Conservation (phyloP, 1,139 yeast species). For the Taphrina confusa region DNA sequence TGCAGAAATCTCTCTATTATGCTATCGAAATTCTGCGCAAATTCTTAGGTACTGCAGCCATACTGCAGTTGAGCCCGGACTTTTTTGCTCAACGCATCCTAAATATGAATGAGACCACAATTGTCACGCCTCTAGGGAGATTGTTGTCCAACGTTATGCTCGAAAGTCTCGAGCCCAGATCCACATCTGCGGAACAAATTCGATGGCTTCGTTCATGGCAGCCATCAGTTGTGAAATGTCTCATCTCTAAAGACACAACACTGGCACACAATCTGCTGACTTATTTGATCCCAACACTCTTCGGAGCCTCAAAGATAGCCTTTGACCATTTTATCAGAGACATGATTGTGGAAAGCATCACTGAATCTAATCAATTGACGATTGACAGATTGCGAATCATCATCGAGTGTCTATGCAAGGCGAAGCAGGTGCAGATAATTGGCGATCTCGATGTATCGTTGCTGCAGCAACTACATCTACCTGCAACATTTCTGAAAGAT, state of each 20-base stretch:
- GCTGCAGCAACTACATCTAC: conserved; percentile 11
- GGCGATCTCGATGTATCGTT: not conserved
- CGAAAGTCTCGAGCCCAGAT: not conserved
- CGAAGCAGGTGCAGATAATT: conserved; percentile 13
- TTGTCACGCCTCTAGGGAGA: conserved; percentile 27
- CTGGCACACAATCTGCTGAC: not conserved
- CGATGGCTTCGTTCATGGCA: conserved; percentile 25
- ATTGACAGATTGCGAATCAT: not conserved
- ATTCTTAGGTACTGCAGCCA: conserved; percentile 9
- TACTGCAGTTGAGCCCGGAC: conserved; percentile 7
- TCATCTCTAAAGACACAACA: not conserved
- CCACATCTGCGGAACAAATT: conserved; percentile 5
- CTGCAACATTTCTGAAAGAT: not conserved
- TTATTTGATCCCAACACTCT: conserved; percentile 22
- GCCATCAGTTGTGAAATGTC: not conserved
- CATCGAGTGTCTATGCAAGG: conserved; percentile 9
- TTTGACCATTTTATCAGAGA: conserved; percentile 9
- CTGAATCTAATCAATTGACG: not conserved
- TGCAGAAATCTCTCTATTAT: conserved; percentile 28
- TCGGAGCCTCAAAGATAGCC: conserved; percentile 3
- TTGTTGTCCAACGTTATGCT: conserved; percentile 18
- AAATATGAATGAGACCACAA: conserved; percentile 20
- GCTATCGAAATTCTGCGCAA: conserved; percentile 30
- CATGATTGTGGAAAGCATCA: not conserved
- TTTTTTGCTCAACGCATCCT: conserved; percentile 20